phyloP scores from a whole-genome alignment of 2,329 filamentous ascomycete species.

The Cercospora janseana region DNA sequence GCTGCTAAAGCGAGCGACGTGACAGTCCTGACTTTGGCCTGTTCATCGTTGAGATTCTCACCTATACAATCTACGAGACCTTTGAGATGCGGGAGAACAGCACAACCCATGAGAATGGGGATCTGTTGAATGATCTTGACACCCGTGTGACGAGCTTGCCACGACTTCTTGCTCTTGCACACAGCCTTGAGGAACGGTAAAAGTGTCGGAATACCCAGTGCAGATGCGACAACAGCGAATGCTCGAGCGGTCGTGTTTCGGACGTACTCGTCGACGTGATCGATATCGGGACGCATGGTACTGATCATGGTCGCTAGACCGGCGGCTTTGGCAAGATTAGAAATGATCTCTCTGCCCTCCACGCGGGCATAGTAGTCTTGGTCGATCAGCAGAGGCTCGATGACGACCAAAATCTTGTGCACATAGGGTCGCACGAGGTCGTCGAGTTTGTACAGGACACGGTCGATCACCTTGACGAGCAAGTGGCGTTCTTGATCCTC shows the following conservation, averaged over 20 bases:
- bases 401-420: conserved; percentile 97
- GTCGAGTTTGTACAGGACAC: conserved; percentile 96
- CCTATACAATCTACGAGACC: conserved; percentile 95
- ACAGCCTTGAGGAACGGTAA: conserved; percentile 94
- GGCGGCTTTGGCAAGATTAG: conserved; percentile 93
- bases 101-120: conserved; percentile 97
- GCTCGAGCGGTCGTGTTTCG: conserved; percentile 95
- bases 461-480: conserved; percentile 97
- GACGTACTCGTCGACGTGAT: conserved; percentile 97
- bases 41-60: conserved; percentile 93
- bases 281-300: conserved; percentile 97
- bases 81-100: conserved; percentile 90
- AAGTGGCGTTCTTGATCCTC: conserved; percentile 98
- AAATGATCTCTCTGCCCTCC: conserved; percentile 97
- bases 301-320: conserved; percentile 98
- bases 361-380: conserved; percentile 99
- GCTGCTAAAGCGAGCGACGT: conserved; percentile 93
- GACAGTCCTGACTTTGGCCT: conserved; percentile 95
- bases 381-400: conserved; percentile 97
- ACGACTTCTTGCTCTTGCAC: conserved; percentile 97
- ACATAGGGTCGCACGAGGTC: conserved; percentile 94
- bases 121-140: conserved; percentile 99
- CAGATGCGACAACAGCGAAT: conserved; percentile 94
- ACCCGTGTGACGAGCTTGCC: conserved; percentile 95
- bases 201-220: conserved; percentile 90